Evolutionary conservation across 208 protist species (phyloP).

Genomic region (Leishmania major): DNA sequence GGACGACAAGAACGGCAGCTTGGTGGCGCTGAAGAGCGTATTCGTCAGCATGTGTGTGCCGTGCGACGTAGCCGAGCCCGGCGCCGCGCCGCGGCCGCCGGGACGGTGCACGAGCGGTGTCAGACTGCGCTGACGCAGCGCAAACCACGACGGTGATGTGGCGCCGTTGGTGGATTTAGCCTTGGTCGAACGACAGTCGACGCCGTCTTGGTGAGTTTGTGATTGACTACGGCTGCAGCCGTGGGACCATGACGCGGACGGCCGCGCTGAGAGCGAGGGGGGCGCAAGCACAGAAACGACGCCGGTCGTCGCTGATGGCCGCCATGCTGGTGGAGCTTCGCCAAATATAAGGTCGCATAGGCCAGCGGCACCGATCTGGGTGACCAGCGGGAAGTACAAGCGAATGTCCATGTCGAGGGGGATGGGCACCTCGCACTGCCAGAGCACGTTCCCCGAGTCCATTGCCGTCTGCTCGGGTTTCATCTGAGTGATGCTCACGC

Average conservation of each 20-base stretch:
- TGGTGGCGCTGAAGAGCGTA: neutral
- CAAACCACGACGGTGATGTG: constrained; percentile 14
- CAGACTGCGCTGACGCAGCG: constrained; percentile 12
- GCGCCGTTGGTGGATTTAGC: neutral
- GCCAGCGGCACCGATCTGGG: constrained; percentile 63
- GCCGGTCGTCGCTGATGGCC: neutral
- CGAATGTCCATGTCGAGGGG: constrained; percentile 69
- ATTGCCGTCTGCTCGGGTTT: constrained; percentile 51
- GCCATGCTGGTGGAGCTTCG: constrained; percentile 14
- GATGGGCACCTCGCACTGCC: constrained; percentile 77
- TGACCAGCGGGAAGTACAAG: constrained; percentile 83
- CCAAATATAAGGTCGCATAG: constrained; percentile 84
- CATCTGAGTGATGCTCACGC: constrained; percentile 82
- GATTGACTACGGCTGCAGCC: neutral
- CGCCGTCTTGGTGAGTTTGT: neutral
- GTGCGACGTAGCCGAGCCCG: neutral
- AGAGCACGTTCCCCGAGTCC: constrained; percentile 83
- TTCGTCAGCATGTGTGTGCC: neutral
- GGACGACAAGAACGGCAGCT: neutral
- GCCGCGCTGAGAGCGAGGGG: neutral
- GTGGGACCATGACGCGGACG: neutral
- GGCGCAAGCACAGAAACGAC: neutral
- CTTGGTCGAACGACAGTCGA: neutral
- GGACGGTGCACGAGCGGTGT: constrained; percentile 21
- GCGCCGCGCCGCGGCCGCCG: neutral